These are phyloP conservation scores for Planoprotostelium fungivorum DNA, from an alignment of 78 protist species.

Conservation along the genomic window DNA sequence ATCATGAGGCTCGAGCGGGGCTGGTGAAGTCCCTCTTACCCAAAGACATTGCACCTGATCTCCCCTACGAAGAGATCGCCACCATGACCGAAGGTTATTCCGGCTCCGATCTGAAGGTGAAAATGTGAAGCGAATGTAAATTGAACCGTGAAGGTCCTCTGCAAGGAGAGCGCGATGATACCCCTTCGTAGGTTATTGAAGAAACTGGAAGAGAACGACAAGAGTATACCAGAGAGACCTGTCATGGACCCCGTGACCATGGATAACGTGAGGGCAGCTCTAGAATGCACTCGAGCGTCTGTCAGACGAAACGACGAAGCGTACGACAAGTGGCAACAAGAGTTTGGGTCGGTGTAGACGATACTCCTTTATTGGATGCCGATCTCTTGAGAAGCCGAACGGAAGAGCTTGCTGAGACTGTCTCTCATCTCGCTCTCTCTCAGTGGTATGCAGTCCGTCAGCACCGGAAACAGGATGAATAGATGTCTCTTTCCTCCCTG, in stretches of 20 bases:
- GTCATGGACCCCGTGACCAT: conserved; percentile 2
- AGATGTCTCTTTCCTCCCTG: not conserved
- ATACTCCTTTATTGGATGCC: not conserved
- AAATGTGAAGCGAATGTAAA: not conserved
- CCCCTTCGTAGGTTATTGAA: conserved; percentile 54
- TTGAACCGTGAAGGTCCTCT: not conserved
- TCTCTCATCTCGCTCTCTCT: not conserved
- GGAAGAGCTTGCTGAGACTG: not conserved
- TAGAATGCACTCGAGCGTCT: not conserved
- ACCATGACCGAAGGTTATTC: conserved; percentile 19
- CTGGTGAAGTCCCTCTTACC: not conserved
- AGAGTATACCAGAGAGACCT: not conserved
- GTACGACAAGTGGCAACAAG: not conserved
- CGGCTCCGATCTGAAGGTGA: conserved; percentile 40
- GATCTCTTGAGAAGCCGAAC: not conserved
- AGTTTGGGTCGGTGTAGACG: not conserved
- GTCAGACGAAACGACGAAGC: not conserved
- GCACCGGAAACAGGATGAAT: not conserved
- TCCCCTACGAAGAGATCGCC: not conserved
- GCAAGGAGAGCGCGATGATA: conserved; percentile 60
- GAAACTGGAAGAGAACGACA: conserved; percentile 10
- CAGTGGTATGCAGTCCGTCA: not conserved
- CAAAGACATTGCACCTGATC: not conserved
- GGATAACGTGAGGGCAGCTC: not conserved
- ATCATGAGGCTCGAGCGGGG: not conserved